A percentile compares a stretch with the other conserved stretches of the same genome.
Evolutionary conservation across 768 basidiomycete species (phyloP).

Genomic region (Pleurotus djamor): DNA sequence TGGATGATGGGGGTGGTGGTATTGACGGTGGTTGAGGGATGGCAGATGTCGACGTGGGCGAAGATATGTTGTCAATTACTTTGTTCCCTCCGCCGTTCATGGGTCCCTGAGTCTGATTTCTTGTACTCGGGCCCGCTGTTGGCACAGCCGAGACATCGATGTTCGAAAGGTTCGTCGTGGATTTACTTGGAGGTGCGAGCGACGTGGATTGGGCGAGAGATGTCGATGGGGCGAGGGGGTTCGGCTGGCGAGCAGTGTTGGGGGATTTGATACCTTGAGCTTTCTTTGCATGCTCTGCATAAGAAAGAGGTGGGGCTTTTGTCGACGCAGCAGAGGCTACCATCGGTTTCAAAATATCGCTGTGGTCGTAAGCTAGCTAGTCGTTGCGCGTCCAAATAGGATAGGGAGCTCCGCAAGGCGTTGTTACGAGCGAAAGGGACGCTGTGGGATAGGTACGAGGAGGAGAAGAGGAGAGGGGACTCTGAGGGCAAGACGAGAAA

Average conservation of each 20-base stretch:
- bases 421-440: too few relatives aligned
- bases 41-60: not conserved
- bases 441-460: too few relatives aligned
- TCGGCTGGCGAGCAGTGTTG: conserved; percentile 14
- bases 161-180: not conserved
- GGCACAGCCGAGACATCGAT: conserved; percentile 7
- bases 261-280: conserved; percentile 34
- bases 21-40: not conserved
- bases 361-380: not conserved
- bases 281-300: conserved; percentile 53
- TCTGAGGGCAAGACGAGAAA: too few relatives aligned
- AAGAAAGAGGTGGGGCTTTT: conserved; percentile 44
- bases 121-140: not conserved
- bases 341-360: not conserved
- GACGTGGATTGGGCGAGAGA: conserved; percentile 5
- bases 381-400: not conserved
- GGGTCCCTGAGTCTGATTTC: conserved; percentile 1
- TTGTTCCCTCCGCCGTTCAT: not conserved
- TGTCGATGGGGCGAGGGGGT: conserved; percentile 7
- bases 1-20: not conserved
- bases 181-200: conserved; percentile 6
- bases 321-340: conserved; percentile 7
- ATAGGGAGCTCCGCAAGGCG: too few relatives aligned
- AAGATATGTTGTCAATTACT: not conserved
- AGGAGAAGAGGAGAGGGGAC: too few relatives aligned